Evolutionary conservation across 768 basidiomycete species (phyloP).

Genomic region (Polyporus arcularius): DNA sequence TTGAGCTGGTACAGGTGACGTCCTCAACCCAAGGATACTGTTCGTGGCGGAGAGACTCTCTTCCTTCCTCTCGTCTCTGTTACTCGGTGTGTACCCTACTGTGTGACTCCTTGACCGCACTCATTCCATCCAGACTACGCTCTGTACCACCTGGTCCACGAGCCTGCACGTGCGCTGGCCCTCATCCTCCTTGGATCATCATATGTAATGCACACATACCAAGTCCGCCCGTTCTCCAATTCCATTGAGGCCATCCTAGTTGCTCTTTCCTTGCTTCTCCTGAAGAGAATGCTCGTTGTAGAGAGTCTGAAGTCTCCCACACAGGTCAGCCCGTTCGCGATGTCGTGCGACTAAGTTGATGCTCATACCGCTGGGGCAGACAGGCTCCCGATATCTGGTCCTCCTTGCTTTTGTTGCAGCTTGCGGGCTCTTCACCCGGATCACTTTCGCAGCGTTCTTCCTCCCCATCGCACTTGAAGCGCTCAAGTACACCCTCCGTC

Average conservation of each 20-base stretch:
- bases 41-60: conserved; percentile 33
- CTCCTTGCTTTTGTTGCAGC: conserved; percentile 25
- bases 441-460: conserved; percentile 38
- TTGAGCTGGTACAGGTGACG: not conserved
- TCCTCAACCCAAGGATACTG: conserved; percentile 16
- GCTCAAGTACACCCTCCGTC: conserved; percentile 18
- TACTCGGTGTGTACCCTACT: conserved; percentile 33
- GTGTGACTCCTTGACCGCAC: too few species aligned
- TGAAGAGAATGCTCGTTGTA: conserved; percentile 21
- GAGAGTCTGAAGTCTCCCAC: not conserved
- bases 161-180: conserved; percentile 18
- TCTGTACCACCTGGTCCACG: conserved; percentile 13
- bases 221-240: conserved; percentile 43
- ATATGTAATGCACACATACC: conserved; percentile 38
- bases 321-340: conserved; percentile 1
- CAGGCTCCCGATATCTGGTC: not conserved
- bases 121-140: conserved; percentile 22
- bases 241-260: conserved; percentile 37
- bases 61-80: conserved; percentile 33
- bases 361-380: not conserved
- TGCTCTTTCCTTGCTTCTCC: conserved; percentile 30
- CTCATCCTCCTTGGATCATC: conserved; percentile 38
- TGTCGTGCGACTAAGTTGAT: not conserved
- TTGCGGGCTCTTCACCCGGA: conserved; percentile 35
- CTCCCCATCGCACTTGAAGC: conserved; percentile 34